A percentile compares a stretch with the other conserved stretches of the same genome.
Conservation (phyloP, 768 basidiomycete species). For the Mrakia frigida region DNA sequence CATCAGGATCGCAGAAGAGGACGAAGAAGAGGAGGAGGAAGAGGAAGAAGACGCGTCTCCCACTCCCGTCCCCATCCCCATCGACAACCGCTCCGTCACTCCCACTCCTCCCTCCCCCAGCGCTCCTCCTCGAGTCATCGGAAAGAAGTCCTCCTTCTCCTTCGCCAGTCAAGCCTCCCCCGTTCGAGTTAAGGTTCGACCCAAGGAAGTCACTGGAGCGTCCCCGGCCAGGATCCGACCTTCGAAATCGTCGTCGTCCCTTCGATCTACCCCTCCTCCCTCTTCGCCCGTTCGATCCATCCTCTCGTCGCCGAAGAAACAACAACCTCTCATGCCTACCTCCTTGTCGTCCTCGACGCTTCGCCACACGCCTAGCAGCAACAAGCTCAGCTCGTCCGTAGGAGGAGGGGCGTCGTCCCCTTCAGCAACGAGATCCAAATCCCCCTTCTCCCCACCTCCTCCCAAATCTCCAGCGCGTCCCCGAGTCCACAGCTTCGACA, state of each 20-base stretch:
- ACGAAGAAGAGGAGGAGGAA: not conserved
- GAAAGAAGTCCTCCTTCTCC: slow-evolving; percentile 28
- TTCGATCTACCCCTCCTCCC: not conserved
- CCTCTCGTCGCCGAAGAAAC: not conserved
- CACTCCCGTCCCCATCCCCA: no score
- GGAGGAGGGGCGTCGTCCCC: not conserved
- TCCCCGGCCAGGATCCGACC: slow-evolving; percentile 18
- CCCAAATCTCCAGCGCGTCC: not conserved
- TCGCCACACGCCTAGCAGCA: not conserved
- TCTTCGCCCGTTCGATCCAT: slow-evolving; percentile 4
- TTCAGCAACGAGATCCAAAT: not conserved
- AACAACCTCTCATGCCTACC: not conserved
- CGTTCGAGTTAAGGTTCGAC: slow-evolving; percentile 25
- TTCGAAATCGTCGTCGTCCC: slow-evolving; percentile 1
- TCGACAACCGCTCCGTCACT: no score
- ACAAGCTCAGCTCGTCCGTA: not conserved
- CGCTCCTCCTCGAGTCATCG: not conserved
- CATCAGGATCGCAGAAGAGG: not conserved
- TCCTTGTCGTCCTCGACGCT: not conserved
- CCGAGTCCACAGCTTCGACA: not conserved
- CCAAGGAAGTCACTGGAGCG: not conserved
- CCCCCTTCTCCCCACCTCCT: not conserved
- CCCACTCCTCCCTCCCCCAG: not conserved
- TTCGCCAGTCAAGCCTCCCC: slow-evolving; percentile 32
- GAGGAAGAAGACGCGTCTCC: no score